phyloP scores from a whole-genome alignment of 495 filamentous ascomycete species.

The Aspergillus sparsus region DNA sequence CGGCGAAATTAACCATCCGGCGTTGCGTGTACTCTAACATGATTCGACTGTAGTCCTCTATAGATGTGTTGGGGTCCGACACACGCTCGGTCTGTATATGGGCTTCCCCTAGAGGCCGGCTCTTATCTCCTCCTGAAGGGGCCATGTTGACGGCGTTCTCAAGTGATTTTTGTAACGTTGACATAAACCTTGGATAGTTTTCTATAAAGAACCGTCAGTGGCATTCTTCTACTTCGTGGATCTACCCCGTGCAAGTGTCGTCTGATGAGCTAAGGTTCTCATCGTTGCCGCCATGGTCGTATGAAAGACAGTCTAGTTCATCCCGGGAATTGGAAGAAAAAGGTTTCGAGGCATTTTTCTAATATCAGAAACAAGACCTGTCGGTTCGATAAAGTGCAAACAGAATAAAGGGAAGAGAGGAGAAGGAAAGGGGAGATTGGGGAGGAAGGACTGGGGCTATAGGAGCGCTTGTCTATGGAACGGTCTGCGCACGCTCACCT shows the following conservation, averaged over 20 bases:
- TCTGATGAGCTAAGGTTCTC: neutral
- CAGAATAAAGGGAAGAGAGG: neutral
- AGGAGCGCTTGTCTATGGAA: neutral
- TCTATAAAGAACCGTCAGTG: conserved; percentile 6
- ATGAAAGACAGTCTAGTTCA: neutral
- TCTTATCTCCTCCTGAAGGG: conserved; percentile 23
- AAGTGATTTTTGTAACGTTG: conserved; percentile 26
- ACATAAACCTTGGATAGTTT: conserved; percentile 11
- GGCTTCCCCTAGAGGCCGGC: conserved; percentile 23
- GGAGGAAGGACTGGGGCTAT: neutral
- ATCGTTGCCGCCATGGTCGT: conserved; percentile 1
- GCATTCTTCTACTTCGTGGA: neutral
- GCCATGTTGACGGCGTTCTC: conserved; percentile 27
- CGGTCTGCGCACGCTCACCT: conserved; percentile 5
- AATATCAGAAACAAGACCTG: neutral
- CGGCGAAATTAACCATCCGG: conserved; percentile 45
- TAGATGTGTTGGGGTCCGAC: conserved; percentile 32
- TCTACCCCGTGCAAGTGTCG: neutral
- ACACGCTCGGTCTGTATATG: conserved; percentile 27
- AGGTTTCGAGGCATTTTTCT: neutral
- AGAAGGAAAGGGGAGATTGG: neutral
- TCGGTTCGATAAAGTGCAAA: neutral
- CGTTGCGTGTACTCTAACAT: conserved; percentile 51
- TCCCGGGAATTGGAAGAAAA: neutral
- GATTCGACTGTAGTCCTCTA: conserved; percentile 49